Evolutionary conservation across 2,329 filamentous ascomycete species (phyloP).

Genomic region (Ilyonectria mors-panacis): DNA sequence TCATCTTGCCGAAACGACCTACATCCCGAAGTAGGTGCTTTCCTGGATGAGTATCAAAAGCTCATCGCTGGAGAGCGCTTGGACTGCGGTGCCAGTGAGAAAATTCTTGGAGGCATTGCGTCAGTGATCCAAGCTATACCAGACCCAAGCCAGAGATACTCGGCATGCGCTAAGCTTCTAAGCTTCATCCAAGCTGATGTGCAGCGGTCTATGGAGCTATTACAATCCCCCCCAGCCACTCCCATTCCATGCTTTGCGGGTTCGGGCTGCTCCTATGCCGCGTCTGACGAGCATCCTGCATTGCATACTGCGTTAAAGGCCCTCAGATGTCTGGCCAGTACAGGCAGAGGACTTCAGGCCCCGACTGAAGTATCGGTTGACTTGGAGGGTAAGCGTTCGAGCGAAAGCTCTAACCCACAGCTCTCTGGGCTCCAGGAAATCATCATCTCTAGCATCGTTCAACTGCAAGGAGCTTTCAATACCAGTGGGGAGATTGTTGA

Average conservation of each 20-base stretch:
- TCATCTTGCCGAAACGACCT: conserved; percentile 81
- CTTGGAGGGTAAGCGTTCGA: conserved; percentile 66
- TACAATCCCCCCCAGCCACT: conserved; percentile 23
- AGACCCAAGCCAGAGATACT: conserved; percentile 72
- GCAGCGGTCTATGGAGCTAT: conserved; percentile 41
- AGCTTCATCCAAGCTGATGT: conserved; percentile 73
- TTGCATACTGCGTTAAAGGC: conserved; percentile 68
- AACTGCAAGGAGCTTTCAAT: conserved; percentile 68
- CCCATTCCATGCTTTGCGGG: conserved; percentile 43
- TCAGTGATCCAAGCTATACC: conserved; percentile 81
- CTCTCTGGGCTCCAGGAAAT: conserved; percentile 58
- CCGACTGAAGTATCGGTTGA: conserved; percentile 78
- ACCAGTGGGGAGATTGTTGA: conserved; percentile 78
- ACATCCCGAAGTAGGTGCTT: conserved; percentile 76
- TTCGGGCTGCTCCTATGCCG: conserved; percentile 46
- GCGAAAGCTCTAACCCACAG: conserved; percentile 30
- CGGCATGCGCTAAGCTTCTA: conserved; percentile 43
- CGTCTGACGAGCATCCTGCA: conserved; percentile 59
- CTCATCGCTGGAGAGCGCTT: conserved; percentile 69
- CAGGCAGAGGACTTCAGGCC: conserved; percentile 81
- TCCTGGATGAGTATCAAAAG: conserved; percentile 79
- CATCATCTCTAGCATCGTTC: conserved; percentile 63
- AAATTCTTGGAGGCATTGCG: conserved; percentile 80
- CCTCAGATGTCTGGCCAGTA: conserved; percentile 77
- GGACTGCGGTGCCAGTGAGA: conserved; percentile 80